A percentile compares a stretch with the other conserved stretches of the same genome.
phyloP scores from a whole-genome alignment of 2,329 filamentous ascomycete genomes.

The Penicillium sp. region DNA sequence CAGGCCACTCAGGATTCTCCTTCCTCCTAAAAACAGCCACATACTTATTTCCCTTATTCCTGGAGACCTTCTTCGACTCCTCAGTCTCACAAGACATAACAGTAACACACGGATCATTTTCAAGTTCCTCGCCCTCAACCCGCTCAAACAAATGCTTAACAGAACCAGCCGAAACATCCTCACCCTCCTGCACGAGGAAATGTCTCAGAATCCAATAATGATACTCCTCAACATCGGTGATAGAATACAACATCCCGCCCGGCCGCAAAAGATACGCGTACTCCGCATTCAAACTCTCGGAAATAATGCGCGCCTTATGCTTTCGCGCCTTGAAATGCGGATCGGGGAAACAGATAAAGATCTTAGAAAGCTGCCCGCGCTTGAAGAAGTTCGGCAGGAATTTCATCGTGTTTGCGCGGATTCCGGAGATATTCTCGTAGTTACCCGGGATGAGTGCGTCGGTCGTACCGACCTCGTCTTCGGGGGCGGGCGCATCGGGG shows the following conservation, averaged over 20 bases:
- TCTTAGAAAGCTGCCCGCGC: slow-evolving; percentile 76
- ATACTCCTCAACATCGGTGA: slow-evolving; percentile 94
- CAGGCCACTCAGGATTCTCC: slow-evolving; percentile 73
- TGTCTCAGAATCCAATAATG: slow-evolving; percentile 92
- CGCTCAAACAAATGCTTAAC: slow-evolving; percentile 67
- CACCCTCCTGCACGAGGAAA: slow-evolving; percentile 60
- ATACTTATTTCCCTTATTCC: slow-evolving; percentile 88
- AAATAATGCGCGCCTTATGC: slow-evolving; percentile 95
- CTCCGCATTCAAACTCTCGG: slow-evolving; percentile 81
- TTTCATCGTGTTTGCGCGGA: slow-evolving; percentile 97
- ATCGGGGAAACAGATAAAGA: slow-evolving; percentile 98
- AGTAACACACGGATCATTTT: slow-evolving; percentile 60
- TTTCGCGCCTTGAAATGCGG: slow-evolving; percentile 97
- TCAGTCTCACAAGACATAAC: slow-evolving; percentile 78
- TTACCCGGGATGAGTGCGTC: slow-evolving; percentile 34
- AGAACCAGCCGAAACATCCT: slow-evolving; percentile 62
- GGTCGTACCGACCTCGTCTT: slow-evolving; percentile 23
- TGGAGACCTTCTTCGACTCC: slow-evolving; percentile 92
- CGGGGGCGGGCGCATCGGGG: neutral
- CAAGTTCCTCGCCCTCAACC: slow-evolving; percentile 57
- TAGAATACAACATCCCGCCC: slow-evolving; percentile 88
- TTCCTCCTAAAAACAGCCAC: slow-evolving; percentile 82
- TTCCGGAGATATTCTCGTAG: slow-evolving; percentile 85
- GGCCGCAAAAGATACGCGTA: slow-evolving; percentile 86
- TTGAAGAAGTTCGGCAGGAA: slow-evolving; percentile 98